Evolutionary conservation across 1,284 basidiomycete genomes (phyloP), one percentile per base, ranked within the genome.

Genomic region (Cerioporus squamosus): DNA sequence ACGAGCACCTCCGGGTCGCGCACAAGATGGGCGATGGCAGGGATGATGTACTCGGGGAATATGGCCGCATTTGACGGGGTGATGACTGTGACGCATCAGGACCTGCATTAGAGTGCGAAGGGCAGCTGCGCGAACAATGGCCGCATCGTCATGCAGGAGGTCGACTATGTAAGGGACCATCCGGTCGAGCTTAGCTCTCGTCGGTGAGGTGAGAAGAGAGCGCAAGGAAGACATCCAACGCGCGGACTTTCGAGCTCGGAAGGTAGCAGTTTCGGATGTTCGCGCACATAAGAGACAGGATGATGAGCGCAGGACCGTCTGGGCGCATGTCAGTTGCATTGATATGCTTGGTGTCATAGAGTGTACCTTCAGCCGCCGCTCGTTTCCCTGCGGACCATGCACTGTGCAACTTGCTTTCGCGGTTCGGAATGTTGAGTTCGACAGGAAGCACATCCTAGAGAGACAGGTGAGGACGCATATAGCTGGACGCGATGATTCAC

Each of bases 41-140:
- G 97, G 26, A 99, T 85, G 59, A 99, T 90, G 73, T 98, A 99
- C 74, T 98, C 97, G 0, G 94, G 90, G 68, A 98, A 93, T 23
- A 98, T 91, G 47, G 87, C 81, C 64, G 81, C 88, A 68, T 98
- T 98, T 0, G 93, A 94, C 0, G 94, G 93, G 0, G 95, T 95
- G 57, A 99, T 94, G 1, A 91, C 89, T 1, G 86, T 85, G 14
- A 98, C 91, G 81, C 77, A 94, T 90, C 51, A 97, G 79, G 39
- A 93, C 84, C 77, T 95, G 92, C 64, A 95, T 87, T 47, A 97
- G 77, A 0, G 90, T 92, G 49, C 93, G 81, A 57, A 97, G 73
- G 0, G 94, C 91, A 1, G 89, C 87, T 1, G 86, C 82, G 22
- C 96, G 86, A 0, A 99, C 95, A 9, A 86, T 76, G 0, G 93